A percentile compares a stretch with the other conserved stretches of the same genome.
phyloP scores from a whole-genome alignment of 2,329 filamentous ascomycete genomes.

The Fusarium sp. region DNA sequence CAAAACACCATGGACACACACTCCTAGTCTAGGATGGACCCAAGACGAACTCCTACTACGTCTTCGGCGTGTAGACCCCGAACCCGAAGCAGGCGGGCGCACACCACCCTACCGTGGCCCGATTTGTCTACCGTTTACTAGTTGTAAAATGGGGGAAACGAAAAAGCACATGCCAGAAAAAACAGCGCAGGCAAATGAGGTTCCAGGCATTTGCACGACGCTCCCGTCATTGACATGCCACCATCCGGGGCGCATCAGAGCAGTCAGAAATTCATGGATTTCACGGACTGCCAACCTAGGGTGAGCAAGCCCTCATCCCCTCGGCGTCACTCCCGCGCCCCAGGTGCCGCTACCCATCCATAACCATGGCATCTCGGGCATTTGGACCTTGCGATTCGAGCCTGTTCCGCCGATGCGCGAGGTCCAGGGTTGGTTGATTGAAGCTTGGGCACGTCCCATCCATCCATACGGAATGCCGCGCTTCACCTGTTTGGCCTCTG shows the following conservation, averaged over 20 bases:
- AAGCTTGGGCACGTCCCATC: slow-evolving; percentile 2
- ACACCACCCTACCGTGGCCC: slow-evolving; percentile 43
- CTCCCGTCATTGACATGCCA: slow-evolving; percentile 44
- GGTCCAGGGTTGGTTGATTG: slow-evolving; percentile 3
- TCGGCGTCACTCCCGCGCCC: slow-evolving; percentile 33
- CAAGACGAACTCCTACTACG: slow-evolving; percentile 25
- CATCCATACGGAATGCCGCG: not conserved
- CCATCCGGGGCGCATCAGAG: slow-evolving; percentile 21
- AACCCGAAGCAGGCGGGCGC: slow-evolving; percentile 33
- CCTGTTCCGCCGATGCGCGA: slow-evolving; percentile 5
- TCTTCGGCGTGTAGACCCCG: slow-evolving; percentile 38
- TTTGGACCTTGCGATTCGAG: slow-evolving; percentile 5
- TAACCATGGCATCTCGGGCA: not conserved
- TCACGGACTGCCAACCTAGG: not conserved
- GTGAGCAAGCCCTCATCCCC: slow-evolving; percentile 5
- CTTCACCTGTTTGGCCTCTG: slow-evolving; percentile 9
- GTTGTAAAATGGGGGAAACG: not conserved
- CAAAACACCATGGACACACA: not conserved
- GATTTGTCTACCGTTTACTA: slow-evolving; percentile 34
- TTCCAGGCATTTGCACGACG: slow-evolving; percentile 40
- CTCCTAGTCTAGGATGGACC: not conserved
- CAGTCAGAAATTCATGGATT: slow-evolving; percentile 21
- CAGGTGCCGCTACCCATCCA: slow-evolving; percentile 17
- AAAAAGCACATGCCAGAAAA: slow-evolving; percentile 44
- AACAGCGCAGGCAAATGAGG: slow-evolving; percentile 43